These are phyloP conservation scores for Botrytis fragariae DNA, from an alignment of 2,329 filamentous ascomycete species.

Conservation along the genomic window DNA sequence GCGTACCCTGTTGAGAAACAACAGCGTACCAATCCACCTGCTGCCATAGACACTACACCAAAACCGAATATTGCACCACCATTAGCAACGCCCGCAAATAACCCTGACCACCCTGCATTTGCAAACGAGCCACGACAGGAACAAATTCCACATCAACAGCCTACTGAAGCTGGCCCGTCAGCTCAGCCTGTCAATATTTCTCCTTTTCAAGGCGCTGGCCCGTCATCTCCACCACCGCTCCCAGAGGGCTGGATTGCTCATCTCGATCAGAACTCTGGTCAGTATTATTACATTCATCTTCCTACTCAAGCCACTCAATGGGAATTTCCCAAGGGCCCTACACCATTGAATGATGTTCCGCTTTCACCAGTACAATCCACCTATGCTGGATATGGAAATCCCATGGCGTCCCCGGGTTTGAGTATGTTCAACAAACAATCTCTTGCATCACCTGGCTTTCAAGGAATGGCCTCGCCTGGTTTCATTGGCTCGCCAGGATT, in stretches of 20 bases:
- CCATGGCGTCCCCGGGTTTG: conserved; percentile 64
- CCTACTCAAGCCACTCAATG: conserved; percentile 95
- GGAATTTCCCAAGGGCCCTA: conserved; percentile 97
- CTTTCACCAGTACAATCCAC: conserved; percentile 69
- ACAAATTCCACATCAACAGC: conserved; percentile 22
- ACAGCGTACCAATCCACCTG: conserved; percentile 28
- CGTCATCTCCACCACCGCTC: conserved; percentile 83
- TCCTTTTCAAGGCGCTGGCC: conserved; percentile 52
- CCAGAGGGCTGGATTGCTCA: conserved; percentile 99
- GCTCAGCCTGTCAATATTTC: conserved; percentile 40
- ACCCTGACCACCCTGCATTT: conserved; percentile 80
- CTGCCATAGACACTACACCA: conserved; percentile 33
- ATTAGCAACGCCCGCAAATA: conserved; percentile 43
- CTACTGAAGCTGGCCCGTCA: conserved; percentile 29
- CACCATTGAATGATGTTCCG: conserved; percentile 76
- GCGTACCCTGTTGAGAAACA: conserved; percentile 75
- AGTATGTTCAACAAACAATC: conserved; percentile 57
- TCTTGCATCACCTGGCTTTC: conserved; percentile 46
- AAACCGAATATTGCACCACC: conserved; percentile 41
- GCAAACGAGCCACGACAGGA: conserved; percentile 70
- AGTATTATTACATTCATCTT: conserved; percentile 98
- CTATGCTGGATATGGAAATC: conserved; percentile 59
- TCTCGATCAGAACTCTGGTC: conserved; percentile 89
- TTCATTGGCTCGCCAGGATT: conserved; percentile 66
- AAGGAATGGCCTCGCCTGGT: conserved; percentile 16